These are phyloP conservation scores for Boletus rubescentipes DNA, from an alignment of 768 basidiomycete genomes.

Conservation along the genomic window DNA sequence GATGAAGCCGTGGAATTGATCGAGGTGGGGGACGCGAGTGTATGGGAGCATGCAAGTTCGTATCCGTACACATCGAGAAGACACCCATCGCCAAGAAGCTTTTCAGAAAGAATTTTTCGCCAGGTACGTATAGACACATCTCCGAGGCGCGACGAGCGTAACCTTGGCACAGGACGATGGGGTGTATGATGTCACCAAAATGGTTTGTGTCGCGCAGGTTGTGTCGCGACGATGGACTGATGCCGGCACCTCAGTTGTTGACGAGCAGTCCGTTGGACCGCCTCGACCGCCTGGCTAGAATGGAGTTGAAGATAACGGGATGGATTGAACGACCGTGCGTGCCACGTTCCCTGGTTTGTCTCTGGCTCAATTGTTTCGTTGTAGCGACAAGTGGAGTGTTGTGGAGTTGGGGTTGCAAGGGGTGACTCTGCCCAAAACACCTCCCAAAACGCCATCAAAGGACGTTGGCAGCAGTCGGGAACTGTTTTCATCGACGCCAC, in stretches of 20 bases:
- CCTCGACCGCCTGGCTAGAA: constrained; percentile 27
- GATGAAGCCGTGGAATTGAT: constrained; percentile 18
- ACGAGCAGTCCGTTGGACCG: constrained; percentile 29
- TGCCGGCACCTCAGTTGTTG: constrained; percentile 14
- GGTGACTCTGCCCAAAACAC: background rate
- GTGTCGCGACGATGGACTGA: constrained; percentile 6
- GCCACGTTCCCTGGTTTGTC: accelerated
- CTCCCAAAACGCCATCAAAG: constrained; percentile 10
- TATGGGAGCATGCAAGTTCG: constrained; percentile 16
- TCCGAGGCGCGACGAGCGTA: background rate
- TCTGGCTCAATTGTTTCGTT: background rate
- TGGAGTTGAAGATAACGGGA: constrained; percentile 31
- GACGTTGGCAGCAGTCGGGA: background rate
- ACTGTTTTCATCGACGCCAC: background rate
- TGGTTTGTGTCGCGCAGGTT: constrained; percentile 19
- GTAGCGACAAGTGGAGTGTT: constrained; percentile 30
- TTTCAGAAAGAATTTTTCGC: constrained; percentile 1
- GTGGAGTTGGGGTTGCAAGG: constrained; percentile 25
- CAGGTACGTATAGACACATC: constrained; percentile 13
- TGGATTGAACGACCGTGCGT: constrained; percentile 32
- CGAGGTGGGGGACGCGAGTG: constrained; percentile 8
- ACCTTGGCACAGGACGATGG: constrained; percentile 14
- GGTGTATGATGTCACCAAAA: constrained; percentile 22
- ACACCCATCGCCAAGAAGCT: background rate
- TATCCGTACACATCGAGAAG: constrained; percentile 14